Evolutionary conservation across 495 filamentous ascomycete species (phyloP).

Genomic region (Xylaria flabelliformis): DNA sequence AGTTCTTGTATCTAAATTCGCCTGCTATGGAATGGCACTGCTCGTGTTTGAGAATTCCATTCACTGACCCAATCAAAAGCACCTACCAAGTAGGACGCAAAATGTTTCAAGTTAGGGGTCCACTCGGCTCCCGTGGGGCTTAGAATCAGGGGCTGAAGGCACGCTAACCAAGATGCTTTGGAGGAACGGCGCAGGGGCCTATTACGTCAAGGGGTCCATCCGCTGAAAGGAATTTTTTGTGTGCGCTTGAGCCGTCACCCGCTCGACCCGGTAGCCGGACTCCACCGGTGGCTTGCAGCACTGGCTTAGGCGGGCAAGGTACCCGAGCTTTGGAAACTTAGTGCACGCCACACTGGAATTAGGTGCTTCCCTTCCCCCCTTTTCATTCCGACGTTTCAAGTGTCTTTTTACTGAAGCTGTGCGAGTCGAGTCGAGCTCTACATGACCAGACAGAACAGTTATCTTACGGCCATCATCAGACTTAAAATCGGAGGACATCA

Average conservation of each 20-base stretch:
- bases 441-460: background rate
- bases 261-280: background rate
- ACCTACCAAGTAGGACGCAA: background rate
- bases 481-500: background rate
- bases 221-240: background rate
- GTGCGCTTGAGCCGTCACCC: background rate
- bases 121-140: conserved; percentile 16
- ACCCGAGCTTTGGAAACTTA: conserved; percentile 6
- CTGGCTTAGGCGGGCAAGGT: conserved; percentile 3
- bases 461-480: background rate
- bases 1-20: background rate
- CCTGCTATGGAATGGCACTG: background rate
- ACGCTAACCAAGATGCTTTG: background rate
- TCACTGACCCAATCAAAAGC: conserved; percentile 7
- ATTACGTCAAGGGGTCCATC: conserved; percentile 9
- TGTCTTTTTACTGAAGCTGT: background rate
- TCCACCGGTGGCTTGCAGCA: conserved; percentile 3
- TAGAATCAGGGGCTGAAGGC: conserved; percentile 5
- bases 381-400: background rate
- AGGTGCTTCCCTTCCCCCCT: background rate
- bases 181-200: background rate
- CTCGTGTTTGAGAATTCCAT: conserved; percentile 17
- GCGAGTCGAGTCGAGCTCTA: background rate
- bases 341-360: background rate
- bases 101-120: conserved; percentile 20